phyloP scores from a whole-genome alignment of 257 asterid genomes.

The Solanum clarkiae region DNA sequence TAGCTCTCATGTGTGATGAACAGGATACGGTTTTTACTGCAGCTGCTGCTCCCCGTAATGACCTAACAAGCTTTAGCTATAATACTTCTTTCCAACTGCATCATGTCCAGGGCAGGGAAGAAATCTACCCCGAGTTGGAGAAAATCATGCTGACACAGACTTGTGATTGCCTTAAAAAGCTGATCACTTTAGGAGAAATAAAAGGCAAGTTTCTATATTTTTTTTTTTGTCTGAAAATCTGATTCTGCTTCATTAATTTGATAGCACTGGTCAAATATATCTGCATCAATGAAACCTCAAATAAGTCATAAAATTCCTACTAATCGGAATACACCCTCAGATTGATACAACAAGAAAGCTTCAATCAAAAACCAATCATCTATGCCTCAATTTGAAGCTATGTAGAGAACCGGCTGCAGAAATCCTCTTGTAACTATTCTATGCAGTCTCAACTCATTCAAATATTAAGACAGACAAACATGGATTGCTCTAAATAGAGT shows the following conservation, averaged over 20 bases:
- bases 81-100: not conserved
- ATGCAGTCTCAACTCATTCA: not conserved
- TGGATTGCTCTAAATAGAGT: not conserved
- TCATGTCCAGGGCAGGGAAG: constrained; percentile 2
- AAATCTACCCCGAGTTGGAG: constrained; percentile 14
- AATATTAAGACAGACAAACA: not conserved
- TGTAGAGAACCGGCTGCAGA: not conserved
- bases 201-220: constrained; percentile 9
- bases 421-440: not conserved
- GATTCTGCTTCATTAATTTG: not conserved
- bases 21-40: constrained; percentile 2
- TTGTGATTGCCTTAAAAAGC: constrained; percentile 13
- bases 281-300: not conserved
- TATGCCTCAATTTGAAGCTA: not conserved
- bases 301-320: not conserved
- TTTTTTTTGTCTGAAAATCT: not conserved
- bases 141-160: constrained; percentile 5
- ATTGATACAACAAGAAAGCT: not conserved
- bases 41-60: constrained; percentile 5
- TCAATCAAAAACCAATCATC: not conserved
- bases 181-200: constrained; percentile 11
- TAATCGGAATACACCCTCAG: not conserved
- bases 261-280: not conserved
- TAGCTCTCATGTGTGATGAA: constrained; percentile 14
- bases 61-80: not conserved